Evolutionary conservation across 2,329 filamentous ascomycete species (phyloP).

Genomic region (Neurospora sp.): DNA sequence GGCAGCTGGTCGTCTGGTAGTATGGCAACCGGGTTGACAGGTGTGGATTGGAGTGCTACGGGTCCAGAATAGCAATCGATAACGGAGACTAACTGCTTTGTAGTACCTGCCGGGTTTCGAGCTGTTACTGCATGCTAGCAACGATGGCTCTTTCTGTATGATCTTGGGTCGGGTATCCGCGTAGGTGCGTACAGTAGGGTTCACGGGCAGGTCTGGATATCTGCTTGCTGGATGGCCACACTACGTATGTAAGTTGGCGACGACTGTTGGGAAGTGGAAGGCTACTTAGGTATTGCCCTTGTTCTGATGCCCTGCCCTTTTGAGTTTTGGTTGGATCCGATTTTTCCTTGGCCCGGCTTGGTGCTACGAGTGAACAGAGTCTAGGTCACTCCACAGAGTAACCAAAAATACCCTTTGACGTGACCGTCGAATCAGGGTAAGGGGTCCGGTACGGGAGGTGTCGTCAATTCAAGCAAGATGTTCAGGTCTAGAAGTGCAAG

Average conservation of each 20-base stretch:
- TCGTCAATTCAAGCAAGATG: not conserved
- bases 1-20: not conserved
- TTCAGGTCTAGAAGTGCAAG: not conserved
- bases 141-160: not conserved
- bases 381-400: slow-evolving; percentile 16
- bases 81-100: not conserved
- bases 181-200: not conserved
- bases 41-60: not conserved
- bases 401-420: slow-evolving; percentile 5
- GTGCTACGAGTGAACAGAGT: slow-evolving; percentile 1
- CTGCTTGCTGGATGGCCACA: not conserved
- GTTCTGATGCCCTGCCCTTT: not conserved
- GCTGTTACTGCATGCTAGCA: not conserved
- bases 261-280: not conserved
- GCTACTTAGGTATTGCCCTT: not conserved
- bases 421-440: not conserved
- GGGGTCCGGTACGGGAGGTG: not conserved
- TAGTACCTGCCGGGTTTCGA: not conserved
- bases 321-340: not conserved
- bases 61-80: not conserved
- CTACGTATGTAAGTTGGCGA: not conserved
- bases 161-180: not conserved
- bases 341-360: not conserved
- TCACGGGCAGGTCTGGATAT: not conserved
- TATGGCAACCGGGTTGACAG: not conserved